These are phyloP conservation scores for Dictyostelium brefeldianum DNA, from an alignment of 78 protist species.

Conservation along the genomic window DNA sequence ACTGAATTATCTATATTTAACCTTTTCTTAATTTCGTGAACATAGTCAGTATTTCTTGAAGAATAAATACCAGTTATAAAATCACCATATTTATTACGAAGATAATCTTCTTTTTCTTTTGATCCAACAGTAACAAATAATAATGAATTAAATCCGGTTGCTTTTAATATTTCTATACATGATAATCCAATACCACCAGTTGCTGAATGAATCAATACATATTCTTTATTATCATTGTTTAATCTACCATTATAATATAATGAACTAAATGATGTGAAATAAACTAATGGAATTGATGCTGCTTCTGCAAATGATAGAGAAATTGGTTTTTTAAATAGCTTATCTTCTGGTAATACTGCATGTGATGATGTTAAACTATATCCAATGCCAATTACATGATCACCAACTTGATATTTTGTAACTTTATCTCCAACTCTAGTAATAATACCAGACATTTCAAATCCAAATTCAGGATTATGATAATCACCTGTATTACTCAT, in stretches of 20 bases:
- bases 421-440: neutral
- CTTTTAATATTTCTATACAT: slow-evolving; percentile 84
- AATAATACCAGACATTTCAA: neutral
- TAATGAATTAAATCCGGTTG: slow-evolving; percentile 3
- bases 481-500: neutral
- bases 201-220: slow-evolving; percentile 24
- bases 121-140: slow-evolving; percentile 35
- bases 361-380: neutral
- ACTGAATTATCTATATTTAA: no score
- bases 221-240: neutral
- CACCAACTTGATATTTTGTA: slow-evolving; percentile 8
- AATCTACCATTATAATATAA: neutral
- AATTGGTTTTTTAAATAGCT: no score
- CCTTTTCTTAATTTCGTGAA: neutral
- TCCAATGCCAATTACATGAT: neutral
- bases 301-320: neutral
- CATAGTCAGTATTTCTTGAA: neutral
- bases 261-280: neutral
- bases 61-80: slow-evolving; percentile 18
- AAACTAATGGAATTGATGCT: neutral
- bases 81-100: neutral
- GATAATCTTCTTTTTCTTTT: slow-evolving; percentile 11
- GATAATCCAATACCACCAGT: slow-evolving; percentile 38
- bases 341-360: neutral
- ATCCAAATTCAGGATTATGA: neutral